Evolutionary conservation across 192 early-diverging fungal species (phyloP).

Genomic region (Podila clonocystis): DNA sequence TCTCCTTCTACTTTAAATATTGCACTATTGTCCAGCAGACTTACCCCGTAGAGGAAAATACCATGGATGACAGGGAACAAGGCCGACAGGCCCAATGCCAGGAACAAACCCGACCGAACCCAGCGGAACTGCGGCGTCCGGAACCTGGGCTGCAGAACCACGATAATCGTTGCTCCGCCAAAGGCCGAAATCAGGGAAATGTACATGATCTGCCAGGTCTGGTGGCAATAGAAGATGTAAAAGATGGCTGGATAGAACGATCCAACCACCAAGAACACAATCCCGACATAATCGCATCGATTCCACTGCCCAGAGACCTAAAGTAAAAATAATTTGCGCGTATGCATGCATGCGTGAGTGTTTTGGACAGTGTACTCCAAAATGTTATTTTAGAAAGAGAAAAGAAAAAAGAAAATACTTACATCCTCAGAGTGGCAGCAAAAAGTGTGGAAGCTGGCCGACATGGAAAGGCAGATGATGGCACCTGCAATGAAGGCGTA

Average conservation of each 20-base stretch:
- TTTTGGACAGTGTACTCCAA: neutral
- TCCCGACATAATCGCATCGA: constrained; percentile 95
- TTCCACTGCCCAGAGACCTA: constrained; percentile 79
- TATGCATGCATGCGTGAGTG: too few species aligned
- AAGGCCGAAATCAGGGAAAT: constrained; percentile 66
- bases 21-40: constrained; percentile 2
- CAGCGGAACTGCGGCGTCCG: constrained; percentile 79
- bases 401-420: neutral
- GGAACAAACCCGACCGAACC: constrained; percentile 81
- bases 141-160: constrained; percentile 57
- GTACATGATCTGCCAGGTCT: constrained; percentile 60
- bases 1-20: too few species aligned
- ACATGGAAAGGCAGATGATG: constrained; percentile 78
- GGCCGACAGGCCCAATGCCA: constrained; percentile 80
- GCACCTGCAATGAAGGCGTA: constrained; percentile 81
- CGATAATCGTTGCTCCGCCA: constrained; percentile 65
- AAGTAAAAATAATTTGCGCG: neutral
- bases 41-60: constrained; percentile 73
- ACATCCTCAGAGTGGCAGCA: constrained; percentile 85
- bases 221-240: constrained; percentile 59
- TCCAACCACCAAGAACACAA: constrained; percentile 83
- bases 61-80: constrained; percentile 80
- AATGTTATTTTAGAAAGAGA: constrained; percentile 4
- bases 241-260: constrained; percentile 63
- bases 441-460: constrained; percentile 86